Conservation (phyloP, 176 grass and related monocot genomes). For the Panicum miliaceum region DNA sequence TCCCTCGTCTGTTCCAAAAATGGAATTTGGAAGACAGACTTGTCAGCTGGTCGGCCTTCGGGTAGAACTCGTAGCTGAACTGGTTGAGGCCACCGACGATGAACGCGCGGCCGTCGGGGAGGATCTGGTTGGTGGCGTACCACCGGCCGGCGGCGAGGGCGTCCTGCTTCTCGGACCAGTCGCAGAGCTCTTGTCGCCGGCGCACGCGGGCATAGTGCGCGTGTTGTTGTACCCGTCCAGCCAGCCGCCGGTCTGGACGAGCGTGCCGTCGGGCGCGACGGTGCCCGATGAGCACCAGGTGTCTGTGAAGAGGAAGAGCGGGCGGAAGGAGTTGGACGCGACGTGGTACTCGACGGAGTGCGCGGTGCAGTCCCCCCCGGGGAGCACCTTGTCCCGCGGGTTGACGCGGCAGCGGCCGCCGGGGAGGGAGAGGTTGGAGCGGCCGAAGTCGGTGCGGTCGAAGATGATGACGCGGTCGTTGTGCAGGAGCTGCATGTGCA, state of each 20-base stretch:
- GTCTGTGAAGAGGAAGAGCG: slow-evolving; percentile 69
- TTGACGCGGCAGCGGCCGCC: slow-evolving; percentile 62
- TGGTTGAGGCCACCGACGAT: slow-evolving; percentile 68
- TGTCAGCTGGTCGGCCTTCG: slow-evolving; percentile 40
- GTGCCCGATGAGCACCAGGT: slow-evolving; percentile 84
- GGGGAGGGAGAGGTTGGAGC: slow-evolving; percentile 73
- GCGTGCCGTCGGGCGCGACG: slow-evolving; percentile 65
- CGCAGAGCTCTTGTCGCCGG: slow-evolving; percentile 34
- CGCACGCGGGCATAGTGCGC: slow-evolving; percentile 67
- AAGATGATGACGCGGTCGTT: slow-evolving; percentile 81
- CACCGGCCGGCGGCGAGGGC: slow-evolving; percentile 56
- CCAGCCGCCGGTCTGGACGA: slow-evolving; percentile 82
- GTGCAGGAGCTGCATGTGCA: slow-evolving; percentile 95
- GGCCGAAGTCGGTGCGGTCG: slow-evolving; percentile 79
- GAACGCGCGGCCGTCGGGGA: slow-evolving; percentile 74
- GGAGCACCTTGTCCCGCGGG: slow-evolving; percentile 51
- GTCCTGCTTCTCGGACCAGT: slow-evolving; percentile 72
- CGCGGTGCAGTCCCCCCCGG: slow-evolving; percentile 61
- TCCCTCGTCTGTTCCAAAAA: slow-evolving; percentile 58
- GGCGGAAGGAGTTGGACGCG: slow-evolving; percentile 51
- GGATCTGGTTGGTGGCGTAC: slow-evolving; percentile 89
- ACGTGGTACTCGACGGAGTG: slow-evolving; percentile 77
- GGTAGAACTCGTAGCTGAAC: slow-evolving; percentile 85
- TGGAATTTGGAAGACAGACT: slow-evolving; percentile 36
- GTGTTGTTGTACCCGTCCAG: slow-evolving; percentile 63